Percentiles rank a stretch among this genome's conserved stretches.
Conservation (phyloP, 202 grass and related monocot species). For the Brachypodium distachyon region DNA sequence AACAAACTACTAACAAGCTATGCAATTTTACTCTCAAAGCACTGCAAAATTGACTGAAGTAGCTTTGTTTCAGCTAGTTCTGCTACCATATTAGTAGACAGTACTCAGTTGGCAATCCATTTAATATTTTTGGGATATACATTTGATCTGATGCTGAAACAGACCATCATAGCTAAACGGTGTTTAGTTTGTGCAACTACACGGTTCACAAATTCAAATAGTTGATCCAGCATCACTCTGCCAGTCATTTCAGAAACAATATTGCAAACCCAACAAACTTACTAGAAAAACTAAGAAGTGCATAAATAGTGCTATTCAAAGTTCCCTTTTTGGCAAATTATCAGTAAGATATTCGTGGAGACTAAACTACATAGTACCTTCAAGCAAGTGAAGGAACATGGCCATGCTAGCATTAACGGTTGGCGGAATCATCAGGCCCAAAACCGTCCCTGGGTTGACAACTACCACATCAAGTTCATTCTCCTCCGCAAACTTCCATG, state of each 20-base stretch:
- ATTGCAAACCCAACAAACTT: background rate
- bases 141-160: too few relatives aligned
- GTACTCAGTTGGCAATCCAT: background rate
- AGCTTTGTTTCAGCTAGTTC: background rate
- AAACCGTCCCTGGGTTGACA: slow-evolving; percentile 64
- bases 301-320: background rate
- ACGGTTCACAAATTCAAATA: background rate
- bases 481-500: slow-evolving; percentile 86
- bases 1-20: too few relatives aligned
- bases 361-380: too few relatives aligned
- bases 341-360: background rate
- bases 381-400: slow-evolving; percentile 49
- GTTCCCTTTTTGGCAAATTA: background rate
- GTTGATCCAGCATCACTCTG: background rate
- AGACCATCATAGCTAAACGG: background rate
- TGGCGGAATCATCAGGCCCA: slow-evolving; percentile 68
- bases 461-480: slow-evolving; percentile 57
- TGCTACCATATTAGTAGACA: background rate
- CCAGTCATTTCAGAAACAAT: background rate
- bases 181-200: background rate
- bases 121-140: too few relatives aligned
- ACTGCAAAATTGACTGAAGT: background rate
- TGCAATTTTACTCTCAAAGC: background rate
- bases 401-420: slow-evolving; percentile 66
- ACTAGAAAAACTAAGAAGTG: background rate